phyloP scores from a whole-genome alignment of 1,139 yeast species.

The Pneumocystis oryctolagi region DNA sequence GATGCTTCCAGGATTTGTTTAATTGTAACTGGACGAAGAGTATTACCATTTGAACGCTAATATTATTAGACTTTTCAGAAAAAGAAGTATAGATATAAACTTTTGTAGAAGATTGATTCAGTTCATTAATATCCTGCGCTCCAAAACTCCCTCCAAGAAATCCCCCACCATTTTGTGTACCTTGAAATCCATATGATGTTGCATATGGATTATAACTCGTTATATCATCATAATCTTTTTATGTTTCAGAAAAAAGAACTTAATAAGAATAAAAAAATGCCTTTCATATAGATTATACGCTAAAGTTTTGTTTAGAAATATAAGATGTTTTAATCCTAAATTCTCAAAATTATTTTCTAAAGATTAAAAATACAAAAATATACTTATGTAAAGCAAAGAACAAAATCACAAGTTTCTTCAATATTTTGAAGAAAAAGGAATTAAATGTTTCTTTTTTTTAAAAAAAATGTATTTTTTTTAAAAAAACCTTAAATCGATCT shows the following conservation, averaged over 20 bases:
- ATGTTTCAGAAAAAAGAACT: not conserved
- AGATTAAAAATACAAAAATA: too few relatives aligned
- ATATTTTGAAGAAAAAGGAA: too few relatives aligned
- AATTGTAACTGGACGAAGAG: slow-evolving; percentile 60
- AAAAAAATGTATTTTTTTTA: too few relatives aligned
- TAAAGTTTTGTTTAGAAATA: too few relatives aligned
- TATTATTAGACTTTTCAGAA: not conserved
- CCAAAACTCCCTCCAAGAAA: not conserved
- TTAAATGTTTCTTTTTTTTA: too few relatives aligned
- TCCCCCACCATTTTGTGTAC: not conserved
- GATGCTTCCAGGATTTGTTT: slow-evolving; percentile 58
- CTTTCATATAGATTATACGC: too few relatives aligned
- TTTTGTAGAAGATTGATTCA: not conserved
- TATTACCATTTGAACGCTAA: not conserved
- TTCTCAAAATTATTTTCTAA: too few relatives aligned
- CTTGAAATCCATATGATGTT: not conserved
- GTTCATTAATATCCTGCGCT: not conserved
- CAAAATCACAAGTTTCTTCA: too few relatives aligned
- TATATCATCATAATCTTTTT: not conserved
- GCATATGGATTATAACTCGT: not conserved
- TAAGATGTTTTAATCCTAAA: too few relatives aligned
- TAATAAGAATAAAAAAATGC: too few relatives aligned
- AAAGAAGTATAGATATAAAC: not conserved
- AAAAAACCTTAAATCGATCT: too few relatives aligned
- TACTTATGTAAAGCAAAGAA: too few relatives aligned